Evolutionary conservation across 306 rosid genomes (phyloP), one percentile per base, ranked within the genome.

Genomic region (Sophora flavescens): DNA sequence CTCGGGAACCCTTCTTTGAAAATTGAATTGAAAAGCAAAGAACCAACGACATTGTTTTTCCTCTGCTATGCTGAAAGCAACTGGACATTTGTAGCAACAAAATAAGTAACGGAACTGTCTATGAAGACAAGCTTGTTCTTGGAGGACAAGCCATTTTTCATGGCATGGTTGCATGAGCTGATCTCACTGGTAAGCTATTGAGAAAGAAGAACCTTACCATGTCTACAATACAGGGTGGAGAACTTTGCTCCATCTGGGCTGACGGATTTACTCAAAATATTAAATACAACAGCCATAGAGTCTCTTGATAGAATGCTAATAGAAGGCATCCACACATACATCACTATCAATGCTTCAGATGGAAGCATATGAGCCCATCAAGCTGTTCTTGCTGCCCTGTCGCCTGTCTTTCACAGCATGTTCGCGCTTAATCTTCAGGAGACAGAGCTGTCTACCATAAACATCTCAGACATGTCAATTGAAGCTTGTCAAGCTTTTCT

Each of bases 401-500:
- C 99, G 18, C 93, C 98, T 3, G 99, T 96, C 53, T 96, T 96
- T 63, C 78, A 66, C 76, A 92, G 97, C 92, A 96, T 96, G 99
- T 96, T 96, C 79, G 84, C 92, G 11, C 99, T 92, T 22, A 83
- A 96, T 71, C 96, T 96, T 51, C 88, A 88, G 71, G 99, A 96
- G 85, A 96, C 91, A 80, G 96, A 96, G 78, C 79, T 86, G 12
- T 92, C 98, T 2, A 78, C 90, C 51, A 78, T 96, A 72, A 80
- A 92, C 87, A 96, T 96, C 83, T 80, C 90, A 44, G 99, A 96
- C 84, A 96, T 96, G 98, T 83, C 99, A 28, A 78, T 87, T 28
- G 96, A 91, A 77, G 79, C 93, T 42, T 92, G 99, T 72, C 96
- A 91, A 38, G 90, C 93, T 17, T 82, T 96, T 47, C 93, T 92